Base-by-base conservation (phyloP, 2,329 filamentous ascomycete genomes). In the Hypoxylon sp. region DNA sequence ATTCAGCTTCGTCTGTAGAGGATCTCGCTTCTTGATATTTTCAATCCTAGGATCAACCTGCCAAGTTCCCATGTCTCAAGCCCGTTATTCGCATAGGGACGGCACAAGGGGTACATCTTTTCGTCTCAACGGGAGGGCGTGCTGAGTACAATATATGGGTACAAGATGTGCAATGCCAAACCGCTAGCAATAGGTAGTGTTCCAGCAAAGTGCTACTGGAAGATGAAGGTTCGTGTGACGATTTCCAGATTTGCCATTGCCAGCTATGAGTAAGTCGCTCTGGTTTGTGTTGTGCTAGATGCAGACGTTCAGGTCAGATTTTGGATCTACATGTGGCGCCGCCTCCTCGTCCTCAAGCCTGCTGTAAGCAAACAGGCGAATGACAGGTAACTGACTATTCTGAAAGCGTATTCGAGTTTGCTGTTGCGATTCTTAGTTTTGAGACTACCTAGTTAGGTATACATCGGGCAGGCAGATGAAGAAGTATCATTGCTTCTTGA, bases 271-370 rank as follows among this genome's bases (percentile, higher is more conserved):
- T 37, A 26, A 53, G 13, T 47, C 22, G 32, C 37, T 50, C 49
- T 62, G 51, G 65, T 69, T 69, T 68, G 67, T 37, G 57, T 62
- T 59, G 56, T 39, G 57, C 37, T 34, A 59, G 52, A 46, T 19
- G 19, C 13, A 49, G 49, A 51, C 44, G 50, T 48, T 39, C 39
- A 44, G 46, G 20, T 51, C 51, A 43, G 32, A 17, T 24, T 37
- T 20, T 51, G 37, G 50, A 24, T 26, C 32, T 44, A 50, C 30
- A 39, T 39, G 34, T 39, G 34, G 34, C 34, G 34, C 43, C 20
- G 47, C 46, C 30, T 49, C 17, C 44, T 41, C 55, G 32, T 62
- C 32, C 44, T 53, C 39, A 55, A 43, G 50, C 22, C 43, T n/a
- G 20, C 47, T 24, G 17, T 24, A 26, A 55, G 55, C 62, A 66